Base-by-base conservation (phyloP, 23 red algal species). In the Agarophyton chilense region DNA sequence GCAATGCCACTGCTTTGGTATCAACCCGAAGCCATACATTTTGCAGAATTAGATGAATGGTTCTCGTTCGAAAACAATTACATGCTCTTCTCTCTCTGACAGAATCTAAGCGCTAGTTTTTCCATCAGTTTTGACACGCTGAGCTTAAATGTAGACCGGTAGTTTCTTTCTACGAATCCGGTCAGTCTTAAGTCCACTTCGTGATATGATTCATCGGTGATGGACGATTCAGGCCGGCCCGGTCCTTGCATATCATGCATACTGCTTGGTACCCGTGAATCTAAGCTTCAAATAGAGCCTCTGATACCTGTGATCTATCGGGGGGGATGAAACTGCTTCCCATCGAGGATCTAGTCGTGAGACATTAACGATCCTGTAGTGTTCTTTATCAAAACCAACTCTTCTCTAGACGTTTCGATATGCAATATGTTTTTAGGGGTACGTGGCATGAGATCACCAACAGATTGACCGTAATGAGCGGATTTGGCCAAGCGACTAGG, bases 91-190 rank as follows among this genome's bases (percentile, higher is more conserved):
- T n/a, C n/a, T n/a, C 64, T 40, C 26, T 87, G 64, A 42, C 74
- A 87, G 47, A 64, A 87, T 44, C 67, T 44, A 51, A 75, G 14
- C 12, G 82, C 82, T 57, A 87, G 82, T 57, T 87, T 64, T 46
- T 87, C 66, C 67, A 40, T 25, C 31, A 56, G 38, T 1, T 83
- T 50, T 44, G 79, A 38, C 46, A 83, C 45, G 79, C 79, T 83
- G 38, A 56, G 34, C 28, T 65, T 83, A 65, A 65, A 83, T 17
- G 17, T 74, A 74, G 68, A 74, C 26, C 39, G 68, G 29, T 74
- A 74, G 68, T 26, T 74, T 47, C 68, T 47, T 74, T 47, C 41
- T 28, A 21, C 47, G 68, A 74, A 74, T 16, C 68, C 68, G 38
- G 68, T 49, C 22, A 43, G 8, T 72, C 65, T 45, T 43, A 72